Percentiles rank a stretch among this genome's conserved stretches.
Conservation (phyloP, 805 yeast species). For the Starmerella khaoyaiensis region DNA sequence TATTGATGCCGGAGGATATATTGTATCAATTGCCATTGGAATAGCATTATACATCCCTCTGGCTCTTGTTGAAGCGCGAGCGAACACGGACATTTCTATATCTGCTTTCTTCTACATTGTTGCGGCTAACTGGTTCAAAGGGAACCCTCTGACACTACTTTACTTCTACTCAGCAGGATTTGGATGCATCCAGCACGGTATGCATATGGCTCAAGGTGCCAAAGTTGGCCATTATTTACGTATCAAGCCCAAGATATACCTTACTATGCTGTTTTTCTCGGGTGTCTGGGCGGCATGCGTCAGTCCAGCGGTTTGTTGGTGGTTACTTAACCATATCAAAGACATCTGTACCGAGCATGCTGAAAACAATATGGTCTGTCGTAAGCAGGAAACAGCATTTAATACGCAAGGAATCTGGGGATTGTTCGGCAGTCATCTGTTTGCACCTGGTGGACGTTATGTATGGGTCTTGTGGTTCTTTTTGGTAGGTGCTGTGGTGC, state of each 20-base stretch:
- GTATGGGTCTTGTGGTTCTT: conserved; percentile 48
- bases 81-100: conserved; percentile 47
- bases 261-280: conserved; percentile 38
- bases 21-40: conserved; percentile 42
- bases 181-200: conserved; percentile 43
- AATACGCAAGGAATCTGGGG: conserved; percentile 57
- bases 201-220: conserved; percentile 34
- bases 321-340: conserved; percentile 29
- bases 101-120: conserved; percentile 51
- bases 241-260: conserved; percentile 48
- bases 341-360: conserved; percentile 39
- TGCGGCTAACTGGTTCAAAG: conserved; percentile 23
- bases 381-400: conserved; percentile 30
- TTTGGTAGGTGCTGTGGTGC: conserved; percentile 41
- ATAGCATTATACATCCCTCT: conserved; percentile 46
- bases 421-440: conserved; percentile 40
- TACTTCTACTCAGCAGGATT: conserved; percentile 43
- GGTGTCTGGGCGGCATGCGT: conserved; percentile 33
- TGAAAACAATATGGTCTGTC: conserved; percentile 52
- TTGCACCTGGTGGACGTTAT: conserved; percentile 53
- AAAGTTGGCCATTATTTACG: conserved; percentile 55
- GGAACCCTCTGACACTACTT: conserved; percentile 46
- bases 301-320: conserved; percentile 34
- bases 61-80: conserved; percentile 51
- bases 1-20: conserved; percentile 36